Conservation (phyloP, 2,329 filamentous ascomycete species). For the Paecilomyces niveus region DNA sequence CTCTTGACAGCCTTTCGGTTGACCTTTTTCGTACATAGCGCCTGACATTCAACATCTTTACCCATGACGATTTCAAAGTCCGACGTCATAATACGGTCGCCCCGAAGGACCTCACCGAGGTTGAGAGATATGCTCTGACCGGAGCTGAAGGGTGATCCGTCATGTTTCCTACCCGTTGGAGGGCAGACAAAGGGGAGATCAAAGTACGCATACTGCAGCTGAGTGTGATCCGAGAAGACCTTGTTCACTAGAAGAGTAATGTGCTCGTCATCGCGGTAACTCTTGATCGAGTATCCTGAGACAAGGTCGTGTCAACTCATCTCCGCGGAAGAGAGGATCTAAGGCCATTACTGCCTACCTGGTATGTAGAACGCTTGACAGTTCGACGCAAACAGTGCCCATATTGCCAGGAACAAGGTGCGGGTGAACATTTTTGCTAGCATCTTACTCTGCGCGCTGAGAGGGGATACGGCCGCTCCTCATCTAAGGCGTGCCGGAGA, state of each 20-base stretch:
- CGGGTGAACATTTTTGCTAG: slow-evolving; percentile 11
- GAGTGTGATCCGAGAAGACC: slow-evolving; percentile 80
- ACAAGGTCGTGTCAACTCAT: slow-evolving; percentile 14
- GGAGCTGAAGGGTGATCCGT: slow-evolving; percentile 62
- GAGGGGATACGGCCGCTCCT: not conserved
- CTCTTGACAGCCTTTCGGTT: slow-evolving; percentile 58
- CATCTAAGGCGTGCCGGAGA: not conserved
- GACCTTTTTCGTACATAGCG: slow-evolving; percentile 64
- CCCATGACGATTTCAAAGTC: slow-evolving; percentile 77
- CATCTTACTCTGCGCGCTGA: slow-evolving; percentile 10
- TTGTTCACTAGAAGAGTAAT: slow-evolving; percentile 89
- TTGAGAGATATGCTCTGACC: slow-evolving; percentile 76
- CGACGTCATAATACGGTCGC: slow-evolving; percentile 76
- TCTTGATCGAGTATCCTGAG: slow-evolving; percentile 73
- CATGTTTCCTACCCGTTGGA: slow-evolving; percentile 60
- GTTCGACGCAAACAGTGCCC: slow-evolving; percentile 37
- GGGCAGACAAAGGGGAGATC: slow-evolving; percentile 83
- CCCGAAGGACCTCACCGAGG: slow-evolving; percentile 77
- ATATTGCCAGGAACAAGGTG: slow-evolving; percentile 19
- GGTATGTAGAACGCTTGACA: slow-evolving; percentile 75
- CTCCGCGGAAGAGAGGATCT: slow-evolving; percentile 4
- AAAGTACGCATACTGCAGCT: slow-evolving; percentile 87
- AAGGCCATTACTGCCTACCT: slow-evolving; percentile 48
- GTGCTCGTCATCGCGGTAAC: slow-evolving; percentile 66
- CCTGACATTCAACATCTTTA: slow-evolving; percentile 63